Conservation (phyloP, 805 yeast genomes). For the Trichomonascus vanleenenianus region DNA sequence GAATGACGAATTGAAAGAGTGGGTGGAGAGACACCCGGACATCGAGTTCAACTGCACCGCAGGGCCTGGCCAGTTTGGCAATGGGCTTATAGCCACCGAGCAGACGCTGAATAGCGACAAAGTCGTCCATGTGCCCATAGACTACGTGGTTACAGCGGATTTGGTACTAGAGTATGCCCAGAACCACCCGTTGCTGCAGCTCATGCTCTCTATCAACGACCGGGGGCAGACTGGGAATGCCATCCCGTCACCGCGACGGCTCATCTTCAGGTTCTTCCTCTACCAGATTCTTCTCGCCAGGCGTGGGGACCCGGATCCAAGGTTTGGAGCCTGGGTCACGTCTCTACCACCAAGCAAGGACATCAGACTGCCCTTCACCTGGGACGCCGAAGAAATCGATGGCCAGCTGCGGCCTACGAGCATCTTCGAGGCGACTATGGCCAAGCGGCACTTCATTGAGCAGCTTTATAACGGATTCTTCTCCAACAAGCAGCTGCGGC, state of each 20-base stretch:
- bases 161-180: constrained; percentile 8
- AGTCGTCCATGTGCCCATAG: constrained; percentile 9
- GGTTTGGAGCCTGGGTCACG: constrained; percentile 18
- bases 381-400: constrained; percentile 22
- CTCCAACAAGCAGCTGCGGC: constrained; percentile 7
- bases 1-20: too few relatives aligned
- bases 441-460: constrained; percentile 18
- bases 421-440: constrained; percentile 21
- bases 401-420: constrained; percentile 18
- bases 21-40: background rate
- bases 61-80: constrained; percentile 6
- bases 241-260: constrained; percentile 8
- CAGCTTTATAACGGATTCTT: constrained; percentile 17
- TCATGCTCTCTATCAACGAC: constrained; percentile 7
- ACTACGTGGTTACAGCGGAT: constrained; percentile 9
- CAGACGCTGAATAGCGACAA: background rate
- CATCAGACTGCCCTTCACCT: constrained; percentile 25
- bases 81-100: constrained; percentile 6
- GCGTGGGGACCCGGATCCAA: constrained; percentile 15
- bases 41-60: background rate
- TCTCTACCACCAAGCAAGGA: constrained; percentile 22
- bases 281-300: constrained; percentile 13
- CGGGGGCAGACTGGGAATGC: constrained; percentile 6
- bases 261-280: constrained; percentile 12
- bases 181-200: constrained; percentile 3